Conservation (phyloP, 371 early-diverging fungal genomes). For the Cokeromyces recurvatus region DNA sequence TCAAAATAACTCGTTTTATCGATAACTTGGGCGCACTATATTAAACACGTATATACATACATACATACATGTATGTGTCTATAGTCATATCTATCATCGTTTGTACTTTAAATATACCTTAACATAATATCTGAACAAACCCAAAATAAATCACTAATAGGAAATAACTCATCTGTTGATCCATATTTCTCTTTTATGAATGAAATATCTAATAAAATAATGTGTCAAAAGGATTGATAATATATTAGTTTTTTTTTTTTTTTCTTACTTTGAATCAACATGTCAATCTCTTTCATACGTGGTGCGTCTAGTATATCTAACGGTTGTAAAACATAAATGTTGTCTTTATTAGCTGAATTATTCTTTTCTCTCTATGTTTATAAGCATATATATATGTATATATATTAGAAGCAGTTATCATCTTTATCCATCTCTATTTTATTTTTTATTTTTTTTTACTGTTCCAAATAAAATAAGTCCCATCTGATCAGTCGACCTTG, state of each 20-base stretch:
- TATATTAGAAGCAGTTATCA: not conserved
- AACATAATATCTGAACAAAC: conserved; percentile 43
- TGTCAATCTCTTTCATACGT: conserved; percentile 58
- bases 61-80: no score
- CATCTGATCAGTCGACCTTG: conserved; percentile 50
- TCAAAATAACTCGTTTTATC: conserved; percentile 59
- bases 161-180: conserved; percentile 39
- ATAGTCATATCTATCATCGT: no score
- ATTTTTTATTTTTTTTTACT: conserved; percentile 27
- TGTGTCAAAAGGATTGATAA: not conserved
- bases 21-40: conserved; percentile 43
- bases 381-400: not conserved
- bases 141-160: conserved; percentile 63
- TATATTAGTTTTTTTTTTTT: not conserved
- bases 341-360: conserved; percentile 46
- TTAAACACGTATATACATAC: not conserved
- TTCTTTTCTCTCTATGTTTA: conserved; percentile 26
- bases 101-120: not conserved
- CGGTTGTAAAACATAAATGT: conserved; percentile 58
- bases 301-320: conserved; percentile 59
- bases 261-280: conserved; percentile 47
- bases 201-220: conserved; percentile 7
- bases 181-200: conserved; percentile 49
- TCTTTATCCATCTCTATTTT: no score
- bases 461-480: conserved; percentile 66